Evolutionary conservation across 495 filamentous ascomycete species (phyloP).

Genomic region (Penicillium riverlandense): DNA sequence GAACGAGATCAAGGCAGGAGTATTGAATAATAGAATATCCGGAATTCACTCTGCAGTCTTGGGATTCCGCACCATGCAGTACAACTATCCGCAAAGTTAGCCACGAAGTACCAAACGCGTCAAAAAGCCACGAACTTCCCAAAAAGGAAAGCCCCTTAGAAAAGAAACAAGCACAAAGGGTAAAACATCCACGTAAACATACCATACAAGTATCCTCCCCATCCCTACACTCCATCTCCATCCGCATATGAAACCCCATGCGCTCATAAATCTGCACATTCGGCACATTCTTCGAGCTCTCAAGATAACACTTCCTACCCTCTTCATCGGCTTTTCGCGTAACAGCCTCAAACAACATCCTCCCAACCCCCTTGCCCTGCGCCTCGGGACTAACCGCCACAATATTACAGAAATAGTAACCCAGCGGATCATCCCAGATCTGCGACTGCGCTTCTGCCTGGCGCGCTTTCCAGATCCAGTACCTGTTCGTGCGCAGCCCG

Average conservation of each 20-base stretch:
- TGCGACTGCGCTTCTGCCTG: constrained; percentile 48
- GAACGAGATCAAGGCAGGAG: too few relatives aligned
- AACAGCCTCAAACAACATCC: constrained; percentile 47
- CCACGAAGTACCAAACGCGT: background rate
- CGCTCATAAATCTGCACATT: constrained; percentile 59
- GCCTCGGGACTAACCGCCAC: constrained; percentile 54
- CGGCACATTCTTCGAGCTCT: constrained; percentile 52
- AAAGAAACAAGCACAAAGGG: background rate
- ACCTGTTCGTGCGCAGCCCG: constrained; percentile 51
- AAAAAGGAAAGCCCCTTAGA: background rate
- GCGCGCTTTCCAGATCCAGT: constrained; percentile 59
- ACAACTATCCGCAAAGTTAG: constrained; percentile 14
- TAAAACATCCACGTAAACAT: constrained; percentile 4
- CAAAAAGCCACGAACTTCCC: background rate
- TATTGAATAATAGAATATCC: background rate
- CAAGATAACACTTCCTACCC: constrained; percentile 53
- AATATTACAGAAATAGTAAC: constrained; percentile 65
- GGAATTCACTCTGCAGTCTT: constrained; percentile 4
- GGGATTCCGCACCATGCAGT: constrained; percentile 27
- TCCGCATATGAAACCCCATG: constrained; percentile 55
- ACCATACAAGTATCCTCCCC: constrained; percentile 38
- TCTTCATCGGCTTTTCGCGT: constrained; percentile 49
- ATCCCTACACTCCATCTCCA: constrained; percentile 54
- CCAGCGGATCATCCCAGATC: constrained; percentile 52
- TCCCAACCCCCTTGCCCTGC: constrained; percentile 53